Conservation (phyloP, 768 basidiomycete species). For the Tricholoma hemisulphureum region DNA sequence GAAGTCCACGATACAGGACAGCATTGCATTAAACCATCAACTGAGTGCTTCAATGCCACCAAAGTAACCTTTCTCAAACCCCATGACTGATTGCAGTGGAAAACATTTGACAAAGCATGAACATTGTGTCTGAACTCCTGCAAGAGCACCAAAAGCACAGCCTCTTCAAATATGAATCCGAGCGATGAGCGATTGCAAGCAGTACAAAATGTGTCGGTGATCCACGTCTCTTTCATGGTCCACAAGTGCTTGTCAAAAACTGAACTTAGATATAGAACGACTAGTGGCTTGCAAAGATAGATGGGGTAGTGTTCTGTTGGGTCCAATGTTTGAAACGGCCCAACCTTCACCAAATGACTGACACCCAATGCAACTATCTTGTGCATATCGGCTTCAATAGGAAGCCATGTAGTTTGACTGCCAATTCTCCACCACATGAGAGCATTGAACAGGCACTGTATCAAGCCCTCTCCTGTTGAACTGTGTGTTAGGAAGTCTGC, state of each 20-base stretch:
- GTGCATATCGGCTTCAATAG: conserved; percentile 12
- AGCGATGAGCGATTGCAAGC: not conserved
- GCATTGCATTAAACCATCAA: conserved; percentile 9
- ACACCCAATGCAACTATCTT: conserved; percentile 13
- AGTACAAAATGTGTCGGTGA: conserved; percentile 3
- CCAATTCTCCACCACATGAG: conserved; percentile 17
- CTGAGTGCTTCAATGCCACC: conserved; percentile 7
- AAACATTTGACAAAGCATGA: conserved; percentile 5
- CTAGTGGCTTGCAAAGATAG: conserved; percentile 16
- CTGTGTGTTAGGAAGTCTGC: not conserved
- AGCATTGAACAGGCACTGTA: conserved; percentile 9
- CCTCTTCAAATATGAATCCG: not conserved
- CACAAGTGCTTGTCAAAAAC: not conserved
- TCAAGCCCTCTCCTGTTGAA: conserved; percentile 2
- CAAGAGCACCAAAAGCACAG: not conserved
- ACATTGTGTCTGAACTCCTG: conserved; percentile 11
- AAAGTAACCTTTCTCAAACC: conserved; percentile 4
- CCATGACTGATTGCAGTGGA: conserved; percentile 7
- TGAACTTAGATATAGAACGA: conserved; percentile 14
- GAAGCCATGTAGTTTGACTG: conserved; percentile 11
- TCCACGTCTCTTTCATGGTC: conserved; percentile 6
- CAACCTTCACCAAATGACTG: conserved; percentile 9
- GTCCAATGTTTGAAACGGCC: not conserved
- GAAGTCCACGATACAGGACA: conserved; percentile 12
- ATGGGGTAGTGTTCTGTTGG: conserved; percentile 7